Conservation (phyloP, 2,329 filamentous ascomycete genomes). For the Xylariales sp. region DNA sequence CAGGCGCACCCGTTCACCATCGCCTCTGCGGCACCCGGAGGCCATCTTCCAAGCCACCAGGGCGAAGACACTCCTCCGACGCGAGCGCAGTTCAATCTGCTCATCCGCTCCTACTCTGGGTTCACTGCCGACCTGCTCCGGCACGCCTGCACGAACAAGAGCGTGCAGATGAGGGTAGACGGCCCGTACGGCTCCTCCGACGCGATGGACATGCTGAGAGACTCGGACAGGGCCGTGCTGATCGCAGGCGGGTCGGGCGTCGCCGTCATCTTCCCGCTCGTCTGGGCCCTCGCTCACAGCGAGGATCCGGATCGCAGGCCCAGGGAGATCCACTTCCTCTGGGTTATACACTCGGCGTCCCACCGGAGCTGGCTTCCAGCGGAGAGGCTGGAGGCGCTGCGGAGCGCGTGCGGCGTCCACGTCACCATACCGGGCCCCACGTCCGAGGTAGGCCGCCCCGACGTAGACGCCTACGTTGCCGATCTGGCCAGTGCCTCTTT, state of each 20-base stretch:
- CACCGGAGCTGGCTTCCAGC: conserved; percentile 52
- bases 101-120: conserved; percentile 56
- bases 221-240: conserved; percentile 45
- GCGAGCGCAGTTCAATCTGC: conserved; percentile 50
- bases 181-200: conserved; percentile 60
- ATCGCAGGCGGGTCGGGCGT: conserved; percentile 63
- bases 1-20: conserved; percentile 67
- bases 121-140: conserved; percentile 54
- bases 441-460: conserved; percentile 45
- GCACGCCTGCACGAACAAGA: conserved; percentile 39
- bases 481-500: conserved; percentile 25
- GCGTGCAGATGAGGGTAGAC: conserved; percentile 49
- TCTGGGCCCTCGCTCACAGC: conserved; percentile 42
- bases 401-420: conserved; percentile 43
- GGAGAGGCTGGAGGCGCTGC: conserved; percentile 43
- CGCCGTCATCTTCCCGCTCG: conserved; percentile 58
- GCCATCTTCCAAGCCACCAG: not conserved
- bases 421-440: conserved; percentile 53
- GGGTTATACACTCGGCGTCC: conserved; percentile 50
- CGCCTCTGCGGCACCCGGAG: conserved; percentile 49
- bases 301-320: conserved; percentile 5
- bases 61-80: conserved; percentile 15
- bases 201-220: conserved; percentile 47
- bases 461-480: conserved; percentile 40
- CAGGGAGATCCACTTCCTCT: conserved; percentile 47